These are phyloP conservation scores for Ceratocystis cacaofunesta DNA, from an alignment of 2,329 filamentous ascomycete species.

Conservation along the genomic window DNA sequence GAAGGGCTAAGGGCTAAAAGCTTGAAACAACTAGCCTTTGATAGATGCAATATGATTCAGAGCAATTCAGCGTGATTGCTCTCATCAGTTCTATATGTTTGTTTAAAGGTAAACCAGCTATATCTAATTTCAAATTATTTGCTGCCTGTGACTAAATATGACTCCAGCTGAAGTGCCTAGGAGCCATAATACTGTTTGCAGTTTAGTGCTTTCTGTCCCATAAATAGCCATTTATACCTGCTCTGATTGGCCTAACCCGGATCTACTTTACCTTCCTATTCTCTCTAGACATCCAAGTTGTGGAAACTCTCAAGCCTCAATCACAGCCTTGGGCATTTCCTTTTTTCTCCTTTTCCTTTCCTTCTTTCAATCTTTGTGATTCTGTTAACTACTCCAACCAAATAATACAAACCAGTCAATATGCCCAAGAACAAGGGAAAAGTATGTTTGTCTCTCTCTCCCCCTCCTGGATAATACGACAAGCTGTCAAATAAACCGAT, in stretches of 20 bases:
- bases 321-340: not conserved
- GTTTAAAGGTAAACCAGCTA: no score
- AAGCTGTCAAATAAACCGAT: not conserved
- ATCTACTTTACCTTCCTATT: not conserved
- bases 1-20: not conserved
- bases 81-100: no score
- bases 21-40: no score
- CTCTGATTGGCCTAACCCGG: not conserved
- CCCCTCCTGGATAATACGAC: not conserved
- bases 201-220: not conserved
- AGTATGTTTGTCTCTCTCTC: constrained; percentile 36
- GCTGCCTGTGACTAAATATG: not conserved
- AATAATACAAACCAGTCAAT: constrained; percentile 24
- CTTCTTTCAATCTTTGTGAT: not conserved
- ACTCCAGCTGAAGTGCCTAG: not conserved
- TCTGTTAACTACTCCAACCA: not conserved
- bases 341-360: not conserved
- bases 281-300: not conserved
- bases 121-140: not conserved
- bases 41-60: no score
- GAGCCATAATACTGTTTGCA: not conserved
- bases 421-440: constrained; percentile 99
- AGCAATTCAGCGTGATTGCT: no score
- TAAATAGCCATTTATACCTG: not conserved
- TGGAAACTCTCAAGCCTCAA: constrained; percentile 6